Base-by-base conservation (phyloP, 352 stramenopile genomes). In the Halophytophthora batemanensis region DNA sequence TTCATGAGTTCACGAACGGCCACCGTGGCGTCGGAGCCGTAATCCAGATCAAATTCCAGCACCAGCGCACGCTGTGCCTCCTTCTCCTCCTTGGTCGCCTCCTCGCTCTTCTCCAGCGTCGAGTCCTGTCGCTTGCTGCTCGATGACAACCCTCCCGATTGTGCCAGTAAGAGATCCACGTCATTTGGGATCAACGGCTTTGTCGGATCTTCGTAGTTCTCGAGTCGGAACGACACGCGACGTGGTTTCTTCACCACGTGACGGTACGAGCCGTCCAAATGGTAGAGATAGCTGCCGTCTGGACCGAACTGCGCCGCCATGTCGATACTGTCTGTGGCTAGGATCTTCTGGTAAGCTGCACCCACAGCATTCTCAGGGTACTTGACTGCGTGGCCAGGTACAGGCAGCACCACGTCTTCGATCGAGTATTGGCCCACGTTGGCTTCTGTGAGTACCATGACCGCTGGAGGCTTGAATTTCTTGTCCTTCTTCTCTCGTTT, bases 1-100 rank as follows among this genome's bases (percentile, higher is more conserved):
- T 97, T 97, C 59, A 95, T 95, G n/a, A 98, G 64, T 54, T 98
- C 93, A 34, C 93, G 76, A 18, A 98, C 66, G 19, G 90, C 93
- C 56, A 98, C 96, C 13, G 91, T 98, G 11, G 95, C 95, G 73
- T 99, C 77, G 2, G 70, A 84, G 18, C 71, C 75, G 40, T 80
- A 81, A 15, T 72, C 70, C 23, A 90, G 60, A 22, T 70, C 69
- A 39, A 90, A 90, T 40, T 79, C 65, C 8, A 92, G 66, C 22
- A 83, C 58, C 19, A 86, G 53, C 22, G 69, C 74, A 14, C 74
- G 66, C 33, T 77, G 48, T 28, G 37, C 17, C 19, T 33, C 41
- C 23, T 61, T 63, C 23, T 51, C 51, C 8, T 41, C 37, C 5
- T 52, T 17, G 17, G 59, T 21, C 8, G 29, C 2, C 6, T 31